Evolutionary conservation across 2,329 filamentous ascomycete species (phyloP), one percentile per base, ranked within the genome.

Genomic region (Endoconidiophora laricicola): DNA sequence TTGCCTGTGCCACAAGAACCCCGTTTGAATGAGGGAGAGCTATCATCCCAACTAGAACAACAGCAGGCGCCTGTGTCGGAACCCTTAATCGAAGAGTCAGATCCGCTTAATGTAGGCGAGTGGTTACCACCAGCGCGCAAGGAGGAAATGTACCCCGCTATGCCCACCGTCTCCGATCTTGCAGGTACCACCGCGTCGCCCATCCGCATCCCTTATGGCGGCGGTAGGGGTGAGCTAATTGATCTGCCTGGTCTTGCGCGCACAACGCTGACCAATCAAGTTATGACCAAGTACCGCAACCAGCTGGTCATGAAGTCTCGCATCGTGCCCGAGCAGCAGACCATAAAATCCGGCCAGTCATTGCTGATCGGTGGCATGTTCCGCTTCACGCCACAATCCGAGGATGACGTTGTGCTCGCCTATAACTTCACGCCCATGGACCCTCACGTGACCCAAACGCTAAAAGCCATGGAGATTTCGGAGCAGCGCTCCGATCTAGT

Each of bases 131-230:
- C 88, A 2, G 69, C 78, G 0, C 85, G 81, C 54, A 67, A 70
- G 3, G 86, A 87, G 58, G 78, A 75, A 2, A 72, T 81, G 46
- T 96, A 81, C 58, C 90, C 90, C 4, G 69, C 78, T 14, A 88
- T 96, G 74, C 90, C 90, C 1, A 66, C 93, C 9, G 83, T 94
- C 1, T 94, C 87, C 0, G 75, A 84, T 3, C 71, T 95, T 2
- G 86, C 91, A 0, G 91, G 93, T 7, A 98, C 91, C 0, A 98
- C 91, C 1, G 91, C 88, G 2, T 94, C 87, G 0, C 91, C 91
- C 0, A 96, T 98, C 57, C 81, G 91, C 24, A 78, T 96, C 16
- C 86, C 87, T 0, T 98, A 91, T 60, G 88, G 88, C 43, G 78
- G 78, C 53, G 83, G 84, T 22, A 83, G 78, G 59, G 91, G 91